Conservation (phyloP, 2,329 filamentous ascomycete genomes). For the Arthrinium phaeospermum region DNA sequence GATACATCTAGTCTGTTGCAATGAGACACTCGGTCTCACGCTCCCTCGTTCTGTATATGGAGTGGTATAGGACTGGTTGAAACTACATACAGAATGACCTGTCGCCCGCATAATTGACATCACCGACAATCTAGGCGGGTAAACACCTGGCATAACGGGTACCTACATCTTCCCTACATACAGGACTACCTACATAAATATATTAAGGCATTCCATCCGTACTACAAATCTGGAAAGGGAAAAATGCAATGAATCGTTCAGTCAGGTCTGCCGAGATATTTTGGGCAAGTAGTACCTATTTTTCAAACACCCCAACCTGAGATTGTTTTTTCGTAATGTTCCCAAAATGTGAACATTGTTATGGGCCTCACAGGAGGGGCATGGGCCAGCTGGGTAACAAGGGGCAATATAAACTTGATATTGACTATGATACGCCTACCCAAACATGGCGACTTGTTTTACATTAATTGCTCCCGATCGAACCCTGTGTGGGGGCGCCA, state of each 20-base stretch:
- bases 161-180: neutral
- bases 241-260: neutral
- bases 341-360: neutral
- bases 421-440: constrained; percentile 14
- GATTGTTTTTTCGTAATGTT: neutral
- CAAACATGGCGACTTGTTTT: neutral
- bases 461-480: constrained; percentile 7
- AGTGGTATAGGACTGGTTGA: neutral
- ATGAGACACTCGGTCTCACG: neutral
- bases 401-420: neutral
- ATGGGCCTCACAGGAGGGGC: neutral
- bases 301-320: neutral
- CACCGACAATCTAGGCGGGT: neutral
- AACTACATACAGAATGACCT: neutral
- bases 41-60: neutral
- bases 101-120: neutral
- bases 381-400: neutral
- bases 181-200: neutral
- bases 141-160: neutral
- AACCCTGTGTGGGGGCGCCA: neutral
- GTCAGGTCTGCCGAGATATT: neutral
- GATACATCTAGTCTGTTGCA: neutral
- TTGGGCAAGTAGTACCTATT: too few species aligned
- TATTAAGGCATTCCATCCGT: neutral
- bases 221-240: neutral